phyloP scores from a whole-genome alignment of 352 stramenopile species.

The Phytophthora brassicae region DNA sequence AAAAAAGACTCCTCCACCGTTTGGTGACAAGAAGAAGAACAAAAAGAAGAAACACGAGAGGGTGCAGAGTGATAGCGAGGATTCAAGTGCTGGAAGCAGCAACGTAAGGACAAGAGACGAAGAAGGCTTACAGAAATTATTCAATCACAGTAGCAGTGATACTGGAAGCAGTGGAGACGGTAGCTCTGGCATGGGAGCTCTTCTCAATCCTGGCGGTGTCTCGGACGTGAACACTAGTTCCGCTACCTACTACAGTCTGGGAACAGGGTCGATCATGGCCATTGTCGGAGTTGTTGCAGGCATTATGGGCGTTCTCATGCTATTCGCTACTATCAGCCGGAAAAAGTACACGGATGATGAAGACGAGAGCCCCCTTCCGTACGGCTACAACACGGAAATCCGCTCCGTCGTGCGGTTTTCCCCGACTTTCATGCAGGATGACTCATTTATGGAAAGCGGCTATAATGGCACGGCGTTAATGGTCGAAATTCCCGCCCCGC shows the following conservation, averaged over 20 bases:
- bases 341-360: conserved; percentile 66
- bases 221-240: conserved; percentile 52
- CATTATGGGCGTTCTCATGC: conserved; percentile 50
- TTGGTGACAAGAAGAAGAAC: conserved; percentile 12
- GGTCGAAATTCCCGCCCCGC: conserved; percentile 14
- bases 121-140: too few relatives aligned
- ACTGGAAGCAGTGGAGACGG: conserved; percentile 11
- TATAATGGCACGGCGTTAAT: conserved; percentile 33
- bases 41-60: conserved; percentile 21
- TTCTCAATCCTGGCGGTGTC: conserved; percentile 33
- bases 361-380: conserved; percentile 42
- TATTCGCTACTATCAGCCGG: conserved; percentile 64
- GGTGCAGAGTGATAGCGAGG: conserved; percentile 12
- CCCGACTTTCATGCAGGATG: conserved; percentile 53
- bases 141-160: conserved; percentile 10
- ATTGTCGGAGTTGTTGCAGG: conserved; percentile 72
- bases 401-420: conserved; percentile 51
- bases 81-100: conserved; percentile 1
- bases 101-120: too few relatives aligned
- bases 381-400: conserved; percentile 48
- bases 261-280: conserved; percentile 62
- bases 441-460: conserved; percentile 31
- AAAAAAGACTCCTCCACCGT: background rate
- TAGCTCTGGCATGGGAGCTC: conserved; percentile 10
- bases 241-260: conserved; percentile 56